phyloP scores from a whole-genome alignment of 129 eudicot genomes.

The Silybum marianum region DNA sequence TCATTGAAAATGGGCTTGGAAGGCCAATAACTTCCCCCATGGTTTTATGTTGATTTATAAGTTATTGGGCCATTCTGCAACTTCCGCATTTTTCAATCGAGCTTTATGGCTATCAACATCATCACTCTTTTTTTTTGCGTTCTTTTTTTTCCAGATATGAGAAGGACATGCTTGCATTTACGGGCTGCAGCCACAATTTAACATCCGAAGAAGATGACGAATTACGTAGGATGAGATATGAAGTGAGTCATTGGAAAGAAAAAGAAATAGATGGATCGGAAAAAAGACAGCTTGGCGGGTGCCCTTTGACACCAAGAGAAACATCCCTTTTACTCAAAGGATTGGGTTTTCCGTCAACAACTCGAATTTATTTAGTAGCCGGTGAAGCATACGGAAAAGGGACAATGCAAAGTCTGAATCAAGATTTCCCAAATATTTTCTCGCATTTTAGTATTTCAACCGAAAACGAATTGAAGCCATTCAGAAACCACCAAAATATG shows the following conservation, averaged over 20 bases:
- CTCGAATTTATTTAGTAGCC: conserved; percentile 85
- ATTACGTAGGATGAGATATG: conserved; percentile 77
- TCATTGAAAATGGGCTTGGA: too few relatives aligned
- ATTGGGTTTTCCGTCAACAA: conserved; percentile 64
- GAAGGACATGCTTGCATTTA: conserved; percentile 99
- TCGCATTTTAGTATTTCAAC: conserved; percentile 77
- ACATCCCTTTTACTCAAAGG: conserved; percentile 86
- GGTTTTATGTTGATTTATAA: neutral
- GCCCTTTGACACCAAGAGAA: conserved; percentile 95
- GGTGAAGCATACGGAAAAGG: conserved; percentile 97
- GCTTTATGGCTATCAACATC: neutral
- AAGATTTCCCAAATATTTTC: conserved; percentile 81
- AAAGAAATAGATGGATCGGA: conserved; percentile 91
- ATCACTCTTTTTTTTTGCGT: neutral
- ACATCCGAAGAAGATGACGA: conserved; percentile 88
- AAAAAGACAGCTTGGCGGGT: conserved; percentile 82
- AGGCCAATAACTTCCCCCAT: neutral
- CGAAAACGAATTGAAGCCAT: conserved; percentile 78
- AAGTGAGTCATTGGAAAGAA: conserved; percentile 97
- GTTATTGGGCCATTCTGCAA: neutral
- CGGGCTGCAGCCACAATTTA: conserved; percentile 95
- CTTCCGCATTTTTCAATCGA: neutral
- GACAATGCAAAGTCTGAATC: conserved; percentile 68
- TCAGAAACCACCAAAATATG: conserved; percentile 88
- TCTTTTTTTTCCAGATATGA: conserved; percentile 63